Evolutionary conservation across 805 yeast species (phyloP).

Genomic region (Lachancea waltii): DNA sequence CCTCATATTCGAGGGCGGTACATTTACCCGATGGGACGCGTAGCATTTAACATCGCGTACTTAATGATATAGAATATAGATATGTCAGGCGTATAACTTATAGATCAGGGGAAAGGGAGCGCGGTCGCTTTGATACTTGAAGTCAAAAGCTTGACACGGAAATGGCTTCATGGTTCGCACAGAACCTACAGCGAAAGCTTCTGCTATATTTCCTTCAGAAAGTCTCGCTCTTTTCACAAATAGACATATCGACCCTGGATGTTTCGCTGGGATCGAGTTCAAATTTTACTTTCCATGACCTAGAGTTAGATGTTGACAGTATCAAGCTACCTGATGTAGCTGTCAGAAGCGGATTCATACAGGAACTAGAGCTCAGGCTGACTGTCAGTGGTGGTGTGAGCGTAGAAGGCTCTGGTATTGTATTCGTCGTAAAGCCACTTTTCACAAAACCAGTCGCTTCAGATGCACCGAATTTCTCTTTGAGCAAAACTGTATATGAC

Average conservation of each 20-base stretch:
- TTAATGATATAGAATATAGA: too few species aligned
- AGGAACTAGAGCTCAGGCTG: constrained; percentile 48
- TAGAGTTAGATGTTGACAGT: constrained; percentile 66
- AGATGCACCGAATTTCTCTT: constrained; percentile 37
- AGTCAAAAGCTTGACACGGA: neutral
- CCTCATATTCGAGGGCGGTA: too few species aligned
- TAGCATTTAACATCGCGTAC: too few species aligned
- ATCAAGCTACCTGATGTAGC: constrained; percentile 58
- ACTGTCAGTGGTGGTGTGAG: constrained; percentile 67
- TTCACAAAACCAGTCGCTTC: constrained; percentile 21
- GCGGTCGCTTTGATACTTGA: neutral
- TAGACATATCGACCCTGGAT: constrained; percentile 75
- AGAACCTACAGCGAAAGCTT: constrained; percentile 74
- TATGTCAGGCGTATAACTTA: neutral
- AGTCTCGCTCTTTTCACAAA: constrained; percentile 71
- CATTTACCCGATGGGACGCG: too few species aligned
- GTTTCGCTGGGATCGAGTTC: constrained; percentile 62
- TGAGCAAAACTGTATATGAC: constrained; percentile 70
- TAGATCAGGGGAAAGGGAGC: neutral
- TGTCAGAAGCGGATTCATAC: constrained; percentile 55
- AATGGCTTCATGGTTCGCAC: constrained; percentile 64
- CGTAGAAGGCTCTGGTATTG: constrained; percentile 51
- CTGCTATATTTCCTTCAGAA: constrained; percentile 76
- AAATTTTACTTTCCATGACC: constrained; percentile 48
- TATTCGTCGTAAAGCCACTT: constrained; percentile 28